These are phyloP conservation scores for Penicillium capsulatum DNA, from an alignment of 2,329 filamentous ascomycete genomes.

Conservation along the genomic window DNA sequence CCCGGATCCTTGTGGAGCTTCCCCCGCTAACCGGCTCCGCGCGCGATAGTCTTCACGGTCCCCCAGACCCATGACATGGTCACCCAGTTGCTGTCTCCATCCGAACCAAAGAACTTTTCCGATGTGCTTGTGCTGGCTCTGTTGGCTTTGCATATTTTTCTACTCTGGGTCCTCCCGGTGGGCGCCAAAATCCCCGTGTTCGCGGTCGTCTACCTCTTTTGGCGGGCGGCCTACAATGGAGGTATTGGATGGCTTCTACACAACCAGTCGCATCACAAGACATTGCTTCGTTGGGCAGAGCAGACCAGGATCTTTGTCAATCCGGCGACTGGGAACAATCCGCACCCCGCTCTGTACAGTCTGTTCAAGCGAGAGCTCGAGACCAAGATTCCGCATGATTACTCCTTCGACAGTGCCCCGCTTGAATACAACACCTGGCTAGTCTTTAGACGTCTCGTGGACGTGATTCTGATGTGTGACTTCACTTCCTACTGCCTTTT, in stretches of 20 bases:
- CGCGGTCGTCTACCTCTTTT: slow-evolving; percentile 81
- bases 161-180: slow-evolving; percentile 68
- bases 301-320: slow-evolving; percentile 82
- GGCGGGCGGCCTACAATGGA: slow-evolving; percentile 86
- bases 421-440: slow-evolving; percentile 99
- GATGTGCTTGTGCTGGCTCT: slow-evolving; percentile 77
- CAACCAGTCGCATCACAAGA: slow-evolving; percentile 83
- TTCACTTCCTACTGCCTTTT: slow-evolving; percentile 97
- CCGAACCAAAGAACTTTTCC: slow-evolving; percentile 90
- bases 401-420: slow-evolving; percentile 86
- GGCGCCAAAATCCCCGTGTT: slow-evolving; percentile 70
- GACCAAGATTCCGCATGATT: slow-evolving; percentile 89
- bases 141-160: slow-evolving; percentile 67
- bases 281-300: slow-evolving; percentile 80
- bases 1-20: slow-evolving; percentile 6
- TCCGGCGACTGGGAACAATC: slow-evolving; percentile 74
- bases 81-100: slow-evolving; percentile 89
- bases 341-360: slow-evolving; percentile 74
- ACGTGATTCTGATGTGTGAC: slow-evolving; percentile 97
- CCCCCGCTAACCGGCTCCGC: slow-evolving; percentile 19
- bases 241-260: slow-evolving; percentile 88
- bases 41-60: slow-evolving; percentile 78
- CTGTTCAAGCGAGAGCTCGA: slow-evolving; percentile 86
- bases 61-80: slow-evolving; percentile 99
- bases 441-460: slow-evolving; percentile 89